Percentiles rank a stretch among this genome's conserved stretches.
Evolutionary conservation across 2,329 filamentous ascomycete species (phyloP).

Genomic region (Trichoderma koningiopsis): DNA sequence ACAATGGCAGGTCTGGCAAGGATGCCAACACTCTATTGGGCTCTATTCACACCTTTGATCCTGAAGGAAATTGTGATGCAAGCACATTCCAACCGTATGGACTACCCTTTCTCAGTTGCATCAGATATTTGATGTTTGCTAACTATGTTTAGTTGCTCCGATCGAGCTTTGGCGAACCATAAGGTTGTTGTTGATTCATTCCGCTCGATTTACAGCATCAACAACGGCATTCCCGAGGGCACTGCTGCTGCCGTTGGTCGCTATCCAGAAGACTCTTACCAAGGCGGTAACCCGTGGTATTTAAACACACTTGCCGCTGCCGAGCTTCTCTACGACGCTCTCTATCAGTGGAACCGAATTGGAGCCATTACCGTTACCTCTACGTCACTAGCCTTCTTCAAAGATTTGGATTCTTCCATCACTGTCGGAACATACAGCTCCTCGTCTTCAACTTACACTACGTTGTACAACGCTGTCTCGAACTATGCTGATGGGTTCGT

Average conservation of each 20-base stretch:
- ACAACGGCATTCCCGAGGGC: conserved; percentile 63
- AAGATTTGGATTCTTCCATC: conserved; percentile 60
- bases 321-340: conserved; percentile 76
- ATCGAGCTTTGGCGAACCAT: background rate
- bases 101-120: conserved; percentile 60
- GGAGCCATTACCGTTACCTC: conserved; percentile 66
- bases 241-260: conserved; percentile 64
- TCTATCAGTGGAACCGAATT: conserved; percentile 68
- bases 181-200: conserved; percentile 54
- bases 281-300: conserved; percentile 80
- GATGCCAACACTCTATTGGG: conserved; percentile 71
- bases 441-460: conserved; percentile 50
- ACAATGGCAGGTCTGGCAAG: conserved; percentile 65
- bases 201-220: conserved; percentile 68
- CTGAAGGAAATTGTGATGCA: conserved; percentile 64
- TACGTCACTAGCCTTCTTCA: conserved; percentile 71
- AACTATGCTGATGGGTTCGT: conserved; percentile 62
- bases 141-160: background rate
- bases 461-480: conserved; percentile 59
- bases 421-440: conserved; percentile 63
- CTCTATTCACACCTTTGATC: conserved; percentile 71
- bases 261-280: conserved; percentile 74
- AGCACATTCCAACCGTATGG: conserved; percentile 77
- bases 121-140: background rate
- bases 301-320: conserved; percentile 74